These are phyloP conservation scores for Neofusicoccum laricinum DNA, from an alignment of 2,329 filamentous ascomycete genomes.

Conservation along the genomic window DNA sequence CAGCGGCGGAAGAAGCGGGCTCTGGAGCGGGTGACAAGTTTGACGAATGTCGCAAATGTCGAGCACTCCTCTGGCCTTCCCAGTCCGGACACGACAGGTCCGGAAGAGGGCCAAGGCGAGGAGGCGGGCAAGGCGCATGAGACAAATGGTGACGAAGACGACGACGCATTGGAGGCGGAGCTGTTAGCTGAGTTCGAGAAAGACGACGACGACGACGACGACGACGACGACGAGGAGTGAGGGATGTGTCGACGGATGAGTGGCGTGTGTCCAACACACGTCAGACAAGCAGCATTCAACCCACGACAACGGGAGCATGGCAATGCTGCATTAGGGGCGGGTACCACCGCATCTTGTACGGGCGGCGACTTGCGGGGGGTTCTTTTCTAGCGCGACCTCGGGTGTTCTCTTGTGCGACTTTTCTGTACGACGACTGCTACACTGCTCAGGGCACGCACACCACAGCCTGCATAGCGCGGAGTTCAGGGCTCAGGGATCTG, in stretches of 20 bases:
- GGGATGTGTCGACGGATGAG: background rate
- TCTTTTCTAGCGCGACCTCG: background rate
- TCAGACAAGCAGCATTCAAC: background rate
- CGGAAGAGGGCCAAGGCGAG: slow-evolving; percentile 39
- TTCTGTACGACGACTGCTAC: slow-evolving; percentile 2
- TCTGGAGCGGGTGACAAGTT: slow-evolving; percentile 44
- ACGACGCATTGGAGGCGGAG: slow-evolving; percentile 55
- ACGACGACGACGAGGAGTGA: slow-evolving; percentile 22
- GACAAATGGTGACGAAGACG: slow-evolving; percentile 42
- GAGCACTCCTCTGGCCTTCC: slow-evolving; percentile 41
- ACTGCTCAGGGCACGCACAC: background rate
- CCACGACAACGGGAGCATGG: background rate
- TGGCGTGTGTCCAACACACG: background rate
- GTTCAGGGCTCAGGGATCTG: slow-evolving; percentile 11
- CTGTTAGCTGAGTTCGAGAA: slow-evolving; percentile 40
- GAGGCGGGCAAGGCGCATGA: slow-evolving; percentile 36
- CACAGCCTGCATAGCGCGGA: slow-evolving; percentile 13
- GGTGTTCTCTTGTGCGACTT: background rate
- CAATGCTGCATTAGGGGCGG: background rate
- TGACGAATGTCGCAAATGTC: slow-evolving; percentile 42
- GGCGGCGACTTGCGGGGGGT: background rate
- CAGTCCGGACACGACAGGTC: slow-evolving; percentile 38
- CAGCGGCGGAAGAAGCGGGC: slow-evolving; percentile 49
- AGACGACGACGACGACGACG: slow-evolving; percentile 29
- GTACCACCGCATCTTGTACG: background rate